Percentiles rank a stretch among this genome's conserved stretches.
Evolutionary conservation across 192 early-diverging fungal genomes (phyloP).

Genomic region (Rhizophagus sp.): DNA sequence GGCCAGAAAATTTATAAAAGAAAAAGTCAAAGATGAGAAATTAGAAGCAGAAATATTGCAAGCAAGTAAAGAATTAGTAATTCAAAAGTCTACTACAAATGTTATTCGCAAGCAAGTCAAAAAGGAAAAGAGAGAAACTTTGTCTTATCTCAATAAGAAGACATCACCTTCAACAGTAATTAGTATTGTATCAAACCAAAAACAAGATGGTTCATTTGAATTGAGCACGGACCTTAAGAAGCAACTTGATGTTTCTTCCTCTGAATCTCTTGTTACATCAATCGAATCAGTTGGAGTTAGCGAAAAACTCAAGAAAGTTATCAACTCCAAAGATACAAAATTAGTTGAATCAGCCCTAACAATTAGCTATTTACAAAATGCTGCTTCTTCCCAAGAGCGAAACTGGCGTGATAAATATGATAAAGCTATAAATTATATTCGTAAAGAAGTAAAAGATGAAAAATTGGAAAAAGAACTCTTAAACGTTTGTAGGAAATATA

Average conservation of each 20-base stretch:
- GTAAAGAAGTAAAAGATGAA: neutral
- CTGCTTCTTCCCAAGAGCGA: neutral
- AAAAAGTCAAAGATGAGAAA: too few species aligned
- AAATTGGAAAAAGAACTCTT: conserved; percentile 1
- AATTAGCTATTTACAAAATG: neutral
- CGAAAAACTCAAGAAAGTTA: neutral
- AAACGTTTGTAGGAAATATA: neutral
- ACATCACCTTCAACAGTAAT: neutral
- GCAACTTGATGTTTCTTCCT: neutral
- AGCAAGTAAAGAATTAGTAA: too few species aligned
- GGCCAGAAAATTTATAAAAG: neutral
- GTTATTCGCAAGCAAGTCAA: neutral
- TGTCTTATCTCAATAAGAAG: neutral
- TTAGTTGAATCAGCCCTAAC: neutral
- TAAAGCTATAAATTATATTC: neutral
- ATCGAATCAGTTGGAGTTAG: neutral
- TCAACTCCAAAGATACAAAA: neutral
- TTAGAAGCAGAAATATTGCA: too few species aligned
- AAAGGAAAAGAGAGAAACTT: neutral
- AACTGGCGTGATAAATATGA: neutral
- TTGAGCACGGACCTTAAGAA: neutral
- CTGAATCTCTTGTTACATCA: neutral
- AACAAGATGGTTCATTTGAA: neutral
- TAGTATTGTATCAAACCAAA: neutral
- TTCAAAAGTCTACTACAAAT: neutral